Percentiles rank a stretch among this genome's conserved stretches.
Evolutionary conservation across 371 early-diverging fungal species (phyloP).

Genomic region (Mortierella sp.): DNA sequence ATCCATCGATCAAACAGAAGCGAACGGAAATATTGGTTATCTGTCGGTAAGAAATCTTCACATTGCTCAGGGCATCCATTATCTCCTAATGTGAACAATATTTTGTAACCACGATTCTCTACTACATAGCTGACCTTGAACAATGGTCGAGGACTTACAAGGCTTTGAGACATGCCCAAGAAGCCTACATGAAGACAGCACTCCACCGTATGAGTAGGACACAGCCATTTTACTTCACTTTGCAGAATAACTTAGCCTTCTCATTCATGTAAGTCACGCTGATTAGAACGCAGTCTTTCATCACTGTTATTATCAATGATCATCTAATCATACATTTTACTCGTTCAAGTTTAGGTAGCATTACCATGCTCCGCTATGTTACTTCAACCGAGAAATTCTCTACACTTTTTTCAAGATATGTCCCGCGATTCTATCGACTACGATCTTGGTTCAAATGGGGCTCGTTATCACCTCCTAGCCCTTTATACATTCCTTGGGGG

Average conservation of each 20-base stretch:
- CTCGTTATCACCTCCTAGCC: conserved; percentile 1
- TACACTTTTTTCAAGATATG: neutral
- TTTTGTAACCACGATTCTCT: neutral
- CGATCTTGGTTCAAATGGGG: conserved; percentile 17
- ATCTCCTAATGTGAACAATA: neutral
- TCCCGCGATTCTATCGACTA: neutral
- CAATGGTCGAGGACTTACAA: conserved; percentile 15
- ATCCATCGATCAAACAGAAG: neutral
- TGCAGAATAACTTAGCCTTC: conserved; percentile 11
- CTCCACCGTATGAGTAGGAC: neutral
- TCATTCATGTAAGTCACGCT: conserved; percentile 23
- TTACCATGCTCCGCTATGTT: conserved; percentile 16
- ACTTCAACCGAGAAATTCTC: conserved; percentile 12
- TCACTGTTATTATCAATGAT: neutral
- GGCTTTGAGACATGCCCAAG: conserved; percentile 11
- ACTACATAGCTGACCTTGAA: conserved; percentile 11
- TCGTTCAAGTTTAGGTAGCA: conserved; percentile 11
- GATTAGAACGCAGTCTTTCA: neutral
- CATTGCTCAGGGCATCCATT: neutral
- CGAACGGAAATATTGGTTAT: neutral
- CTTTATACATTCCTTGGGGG: conserved; percentile 18
- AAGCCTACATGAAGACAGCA: neutral
- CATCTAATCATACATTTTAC: neutral
- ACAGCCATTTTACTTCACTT: neutral
- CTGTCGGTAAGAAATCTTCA: conserved; percentile 1